Percentiles rank a stretch among this genome's conserved stretches.
Evolutionary conservation across 768 basidiomycete genomes (phyloP).

Genomic region (Suillus variegatus): DNA sequence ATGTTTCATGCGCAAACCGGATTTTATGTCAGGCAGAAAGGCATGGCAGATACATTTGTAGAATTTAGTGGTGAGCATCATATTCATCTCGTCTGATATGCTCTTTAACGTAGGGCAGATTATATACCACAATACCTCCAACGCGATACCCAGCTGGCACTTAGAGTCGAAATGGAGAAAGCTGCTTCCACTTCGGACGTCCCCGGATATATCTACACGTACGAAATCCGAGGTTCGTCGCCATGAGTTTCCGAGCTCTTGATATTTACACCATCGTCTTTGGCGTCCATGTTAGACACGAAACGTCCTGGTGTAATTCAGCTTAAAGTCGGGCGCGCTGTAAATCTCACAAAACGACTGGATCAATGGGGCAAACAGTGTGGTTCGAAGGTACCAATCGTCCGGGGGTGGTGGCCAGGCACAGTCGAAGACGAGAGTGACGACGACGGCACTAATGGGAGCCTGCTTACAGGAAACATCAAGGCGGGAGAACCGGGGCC

Average conservation of each 20-base stretch:
- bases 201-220: conserved; percentile 80
- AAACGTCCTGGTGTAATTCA: conserved; percentile 45
- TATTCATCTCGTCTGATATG: conserved; percentile 4
- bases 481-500: conserved; percentile 60
- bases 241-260: conserved; percentile 12
- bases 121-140: conserved; percentile 72
- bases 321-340: conserved; percentile 79
- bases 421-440: conserved; percentile 41
- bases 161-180: conserved; percentile 57
- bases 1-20: conserved; percentile 50
- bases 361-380: conserved; percentile 85
- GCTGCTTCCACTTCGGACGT: conserved; percentile 56
- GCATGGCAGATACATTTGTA: conserved; percentile 45
- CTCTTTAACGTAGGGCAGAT: conserved; percentile 38
- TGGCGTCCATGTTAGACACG: conserved; percentile 27
- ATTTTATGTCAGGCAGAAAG: conserved; percentile 54
- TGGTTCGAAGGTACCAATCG: conserved; percentile 70
- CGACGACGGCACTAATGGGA: conserved; percentile 36
- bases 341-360: conserved; percentile 70
- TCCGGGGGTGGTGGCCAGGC: conserved; percentile 76
- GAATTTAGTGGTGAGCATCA: conserved; percentile 52
- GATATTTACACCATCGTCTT: conserved; percentile 6
- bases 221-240: conserved; percentile 68
- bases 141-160: conserved; percentile 56
- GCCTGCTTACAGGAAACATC: conserved; percentile 67